These are phyloP conservation scores for Pestalotiopsis sp. DNA, from an alignment of 2,329 filamentous ascomycete genomes.

Conservation along the genomic window DNA sequence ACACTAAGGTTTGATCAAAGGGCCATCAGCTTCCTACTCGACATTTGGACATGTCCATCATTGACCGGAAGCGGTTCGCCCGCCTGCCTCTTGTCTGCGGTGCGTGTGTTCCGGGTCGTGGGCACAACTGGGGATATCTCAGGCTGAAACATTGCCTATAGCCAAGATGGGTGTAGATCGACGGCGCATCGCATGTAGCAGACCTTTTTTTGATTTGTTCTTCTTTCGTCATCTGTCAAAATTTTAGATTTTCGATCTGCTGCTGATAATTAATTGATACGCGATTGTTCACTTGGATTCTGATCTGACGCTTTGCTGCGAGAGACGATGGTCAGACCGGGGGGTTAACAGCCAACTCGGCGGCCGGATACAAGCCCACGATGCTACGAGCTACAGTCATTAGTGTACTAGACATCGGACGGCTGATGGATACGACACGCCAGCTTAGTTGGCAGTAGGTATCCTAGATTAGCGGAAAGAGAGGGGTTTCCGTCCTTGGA, in stretches of 20 bases:
- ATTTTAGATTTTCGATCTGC: neutral
- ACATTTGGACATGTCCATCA: neutral
- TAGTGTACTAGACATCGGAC: neutral
- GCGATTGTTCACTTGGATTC: neutral
- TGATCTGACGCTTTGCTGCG: neutral
- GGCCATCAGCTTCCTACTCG: neutral
- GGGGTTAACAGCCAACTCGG: no score
- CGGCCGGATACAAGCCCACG: neutral
- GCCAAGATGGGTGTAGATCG: neutral
- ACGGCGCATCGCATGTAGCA: neutral
- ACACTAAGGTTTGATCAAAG: neutral
- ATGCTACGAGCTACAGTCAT: neutral
- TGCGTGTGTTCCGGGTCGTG: neutral
- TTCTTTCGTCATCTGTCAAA: neutral
- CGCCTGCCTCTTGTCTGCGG: neutral
- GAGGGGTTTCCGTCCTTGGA: neutral
- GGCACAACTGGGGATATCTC: neutral
- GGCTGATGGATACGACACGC: neutral
- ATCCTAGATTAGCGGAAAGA: neutral
- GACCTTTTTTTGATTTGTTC: neutral
- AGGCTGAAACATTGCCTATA: slow-evolving; percentile 10
- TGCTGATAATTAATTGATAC: neutral
- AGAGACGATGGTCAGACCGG: no score
- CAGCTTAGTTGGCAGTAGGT: neutral
- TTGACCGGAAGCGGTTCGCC: slow-evolving; percentile 6